A percentile compares a stretch with the other conserved stretches of the same genome.
Evolutionary conservation across 768 basidiomycete genomes (phyloP).

Genomic region (Amanita pallidorosea): DNA sequence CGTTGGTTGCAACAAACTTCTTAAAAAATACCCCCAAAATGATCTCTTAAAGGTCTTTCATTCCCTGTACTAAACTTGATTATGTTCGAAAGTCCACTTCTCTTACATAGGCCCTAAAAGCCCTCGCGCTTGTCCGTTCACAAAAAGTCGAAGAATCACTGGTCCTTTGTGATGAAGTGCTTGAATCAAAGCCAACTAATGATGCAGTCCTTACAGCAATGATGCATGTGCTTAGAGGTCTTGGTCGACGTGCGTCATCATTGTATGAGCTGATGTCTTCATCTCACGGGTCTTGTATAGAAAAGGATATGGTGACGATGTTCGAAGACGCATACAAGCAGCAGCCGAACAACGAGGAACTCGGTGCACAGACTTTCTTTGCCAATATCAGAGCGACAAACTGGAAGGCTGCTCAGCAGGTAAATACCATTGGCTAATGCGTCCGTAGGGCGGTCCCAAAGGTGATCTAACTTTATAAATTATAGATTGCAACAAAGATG

Average conservation of each 20-base stretch:
- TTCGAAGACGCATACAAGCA: conserved; percentile 82
- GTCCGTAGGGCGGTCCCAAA: neutral
- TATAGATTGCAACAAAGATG: conserved; percentile 69
- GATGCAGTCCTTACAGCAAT: conserved; percentile 69
- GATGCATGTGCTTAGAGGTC: conserved; percentile 73
- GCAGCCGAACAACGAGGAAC: conserved; percentile 72
- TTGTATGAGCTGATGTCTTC: neutral
- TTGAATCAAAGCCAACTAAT: conserved; percentile 60
- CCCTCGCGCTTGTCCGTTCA: conserved; percentile 71
- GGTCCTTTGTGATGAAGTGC: conserved; percentile 68
- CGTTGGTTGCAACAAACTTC: conserved; percentile 74
- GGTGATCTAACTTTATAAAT: conserved; percentile 3
- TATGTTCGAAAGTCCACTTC: conserved; percentile 6
- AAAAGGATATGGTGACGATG: conserved; percentile 74
- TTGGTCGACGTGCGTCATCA: conserved; percentile 49
- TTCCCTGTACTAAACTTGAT: conserved; percentile 3
- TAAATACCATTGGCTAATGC: conserved; percentile 15
- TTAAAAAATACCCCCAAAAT: conserved; percentile 77
- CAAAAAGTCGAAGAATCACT: conserved; percentile 84
- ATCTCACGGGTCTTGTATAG: conserved; percentile 18
- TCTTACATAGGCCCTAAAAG: conserved; percentile 58
- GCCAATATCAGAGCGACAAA: conserved; percentile 70
- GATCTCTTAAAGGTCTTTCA: conserved; percentile 52
- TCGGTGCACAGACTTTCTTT: conserved; percentile 77
- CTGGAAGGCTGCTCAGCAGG: conserved; percentile 85